phyloP scores from a whole-genome alignment of 148 eudicot species.

The Salicornia ramosissima region DNA sequence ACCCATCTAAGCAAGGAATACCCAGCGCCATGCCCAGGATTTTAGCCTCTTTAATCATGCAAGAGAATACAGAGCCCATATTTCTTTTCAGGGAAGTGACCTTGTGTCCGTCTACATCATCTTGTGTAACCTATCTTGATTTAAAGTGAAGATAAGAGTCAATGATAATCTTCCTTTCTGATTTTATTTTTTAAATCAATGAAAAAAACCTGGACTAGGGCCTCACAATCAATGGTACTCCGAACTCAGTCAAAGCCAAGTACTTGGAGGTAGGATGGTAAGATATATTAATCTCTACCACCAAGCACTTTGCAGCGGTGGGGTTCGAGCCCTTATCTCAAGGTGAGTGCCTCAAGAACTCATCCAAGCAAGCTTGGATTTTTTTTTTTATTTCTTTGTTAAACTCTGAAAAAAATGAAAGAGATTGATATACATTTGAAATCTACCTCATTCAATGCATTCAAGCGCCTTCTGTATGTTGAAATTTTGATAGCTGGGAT shows the following conservation, averaged over 20 bases:
- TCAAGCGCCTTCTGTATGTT: constrained; percentile 73
- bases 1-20: constrained; percentile 92
- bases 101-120: constrained; percentile 40
- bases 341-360: too few species aligned
- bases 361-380: too few species aligned
- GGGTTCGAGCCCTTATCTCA: too few species aligned
- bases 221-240: too few species aligned
- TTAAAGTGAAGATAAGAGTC: constrained; percentile 15
- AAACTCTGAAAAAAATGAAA: constrained; percentile 3
- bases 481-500: constrained; percentile 85
- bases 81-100: constrained; percentile 58
- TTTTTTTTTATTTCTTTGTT: background rate
- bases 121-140: constrained; percentile 50
- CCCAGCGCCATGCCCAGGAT: constrained; percentile 66
- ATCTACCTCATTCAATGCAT: constrained; percentile 53
- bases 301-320: too few species aligned
- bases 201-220: too few species aligned
- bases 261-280: too few species aligned
- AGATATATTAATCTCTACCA: too few species aligned
- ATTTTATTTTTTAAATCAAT: too few species aligned
- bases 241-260: too few species aligned
- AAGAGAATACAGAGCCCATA: constrained; percentile 87
- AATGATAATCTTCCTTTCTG: background rate
- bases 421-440: background rate
- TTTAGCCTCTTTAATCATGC: constrained; percentile 90